phyloP scores from a whole-genome alignment of 2,329 filamentous ascomycete species.

The Xylaria sp. region DNA sequence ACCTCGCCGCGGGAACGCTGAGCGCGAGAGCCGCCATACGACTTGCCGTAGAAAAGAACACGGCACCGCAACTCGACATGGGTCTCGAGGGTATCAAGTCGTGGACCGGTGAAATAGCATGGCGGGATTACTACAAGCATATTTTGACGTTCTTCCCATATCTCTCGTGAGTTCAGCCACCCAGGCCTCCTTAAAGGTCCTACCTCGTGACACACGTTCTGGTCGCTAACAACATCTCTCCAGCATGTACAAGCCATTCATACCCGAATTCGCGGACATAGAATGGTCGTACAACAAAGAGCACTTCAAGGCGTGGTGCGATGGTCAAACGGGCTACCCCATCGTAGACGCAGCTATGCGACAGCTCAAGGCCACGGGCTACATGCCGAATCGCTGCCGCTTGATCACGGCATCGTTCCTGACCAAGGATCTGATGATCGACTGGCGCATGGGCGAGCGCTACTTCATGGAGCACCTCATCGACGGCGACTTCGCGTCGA shows the following conservation, averaged over 20 bases:
- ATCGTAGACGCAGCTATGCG: constrained; percentile 86
- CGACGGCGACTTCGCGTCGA: constrained; percentile 74
- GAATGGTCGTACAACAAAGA: constrained; percentile 70
- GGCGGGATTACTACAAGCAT: constrained; percentile 85
- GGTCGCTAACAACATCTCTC: constrained; percentile 5
- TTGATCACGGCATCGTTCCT: constrained; percentile 83
- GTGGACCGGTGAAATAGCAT: constrained; percentile 81
- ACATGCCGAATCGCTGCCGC: constrained; percentile 80
- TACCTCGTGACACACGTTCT: neutral
- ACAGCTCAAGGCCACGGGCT: constrained; percentile 62
- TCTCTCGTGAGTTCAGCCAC: constrained; percentile 48
- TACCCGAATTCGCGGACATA: constrained; percentile 78
- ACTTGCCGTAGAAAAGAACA: constrained; percentile 47
- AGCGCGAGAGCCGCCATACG: constrained; percentile 63
- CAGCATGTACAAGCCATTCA: constrained; percentile 60
- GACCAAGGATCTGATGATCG: constrained; percentile 71
- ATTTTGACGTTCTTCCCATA: constrained; percentile 83
- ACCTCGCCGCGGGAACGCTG: constrained; percentile 61
- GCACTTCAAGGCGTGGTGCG: constrained; percentile 67
- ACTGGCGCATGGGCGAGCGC: constrained; percentile 76
- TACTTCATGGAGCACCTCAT: constrained; percentile 79
- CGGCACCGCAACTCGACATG: constrained; percentile 58
- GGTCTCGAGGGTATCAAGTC: constrained; percentile 60
- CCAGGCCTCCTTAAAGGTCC: neutral
- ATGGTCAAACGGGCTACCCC: constrained; percentile 71